Evolutionary conservation across 345 rosid species (phyloP).

Genomic region (Laguncularia racemosa): DNA sequence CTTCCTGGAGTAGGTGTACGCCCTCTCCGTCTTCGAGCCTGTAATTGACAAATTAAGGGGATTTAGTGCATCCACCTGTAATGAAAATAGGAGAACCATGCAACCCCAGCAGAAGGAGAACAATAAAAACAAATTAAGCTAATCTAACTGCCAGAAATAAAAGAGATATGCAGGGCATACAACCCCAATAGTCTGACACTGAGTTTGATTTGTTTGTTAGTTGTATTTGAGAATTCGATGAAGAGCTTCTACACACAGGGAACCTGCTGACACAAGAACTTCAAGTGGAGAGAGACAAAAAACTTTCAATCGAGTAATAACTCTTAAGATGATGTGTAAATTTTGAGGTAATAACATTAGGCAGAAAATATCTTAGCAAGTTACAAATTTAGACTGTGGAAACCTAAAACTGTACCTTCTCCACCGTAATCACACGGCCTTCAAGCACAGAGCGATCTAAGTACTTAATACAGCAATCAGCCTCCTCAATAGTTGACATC

Average conservation of each 20-base stretch:
- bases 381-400: not conserved
- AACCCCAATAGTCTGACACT: constrained; percentile 75
- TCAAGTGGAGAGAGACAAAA: constrained; percentile 76
- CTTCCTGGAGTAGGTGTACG: constrained; percentile 94
- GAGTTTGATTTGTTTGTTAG: constrained; percentile 63
- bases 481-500: constrained; percentile 56
- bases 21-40: constrained; percentile 88
- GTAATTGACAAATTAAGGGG: constrained; percentile 8
- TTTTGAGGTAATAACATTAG: not conserved
- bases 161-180: constrained; percentile 83
- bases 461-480: constrained; percentile 69
- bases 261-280: constrained; percentile 88
- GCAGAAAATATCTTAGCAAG: not conserved
- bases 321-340: constrained; percentile 18
- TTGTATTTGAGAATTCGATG: constrained; percentile 59
- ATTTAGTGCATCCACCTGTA: not conserved
- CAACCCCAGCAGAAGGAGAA: not conserved
- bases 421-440: constrained; percentile 83
- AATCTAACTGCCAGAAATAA: constrained; percentile 21
- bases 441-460: constrained; percentile 66
- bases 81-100: not conserved
- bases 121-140: constrained; percentile 6
- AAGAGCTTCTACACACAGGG: constrained; percentile 96
- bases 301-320: constrained; percentile 40
- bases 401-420: constrained; percentile 43